phyloP scores from a whole-genome alignment of 805 yeast genomes.

The Metschnikowia bowlesiae region DNA sequence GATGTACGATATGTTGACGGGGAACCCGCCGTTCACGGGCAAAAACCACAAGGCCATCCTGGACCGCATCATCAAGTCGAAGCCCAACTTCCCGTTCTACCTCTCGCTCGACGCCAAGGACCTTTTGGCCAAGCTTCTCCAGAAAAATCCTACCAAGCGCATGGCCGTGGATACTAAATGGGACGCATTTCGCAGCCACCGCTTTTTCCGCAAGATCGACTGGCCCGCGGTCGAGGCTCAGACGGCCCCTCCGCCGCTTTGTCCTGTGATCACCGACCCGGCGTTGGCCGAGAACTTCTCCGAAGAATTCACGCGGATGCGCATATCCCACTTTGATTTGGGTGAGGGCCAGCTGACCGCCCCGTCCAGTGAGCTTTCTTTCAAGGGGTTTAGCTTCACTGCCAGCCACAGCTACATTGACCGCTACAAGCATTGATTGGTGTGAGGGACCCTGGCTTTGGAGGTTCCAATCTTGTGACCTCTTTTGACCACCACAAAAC shows the following conservation, averaged over 20 bases:
- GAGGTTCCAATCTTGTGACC: too few species aligned
- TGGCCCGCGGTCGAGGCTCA: conserved; percentile 33
- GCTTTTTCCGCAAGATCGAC: conserved; percentile 36
- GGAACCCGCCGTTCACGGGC: conserved; percentile 44
- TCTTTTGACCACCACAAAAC: too few species aligned
- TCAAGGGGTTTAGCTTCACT: conserved; percentile 43
- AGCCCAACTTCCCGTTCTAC: conserved; percentile 37
- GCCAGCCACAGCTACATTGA: conserved; percentile 39
- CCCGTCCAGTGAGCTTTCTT: conserved; percentile 12
- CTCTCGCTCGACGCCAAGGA: conserved; percentile 41
- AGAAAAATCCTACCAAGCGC: conserved; percentile 34
- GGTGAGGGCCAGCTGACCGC: conserved; percentile 10
- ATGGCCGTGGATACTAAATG: conserved; percentile 34
- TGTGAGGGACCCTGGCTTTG: not conserved
- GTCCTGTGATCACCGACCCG: conserved; percentile 42
- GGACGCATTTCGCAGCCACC: conserved; percentile 29
- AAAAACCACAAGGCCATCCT: conserved; percentile 35
- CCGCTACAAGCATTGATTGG: conserved; percentile 11
- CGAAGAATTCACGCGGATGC: conserved; percentile 39
- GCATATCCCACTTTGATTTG: conserved; percentile 17
- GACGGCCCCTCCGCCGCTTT: conserved; percentile 33
- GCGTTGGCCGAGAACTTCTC: conserved; percentile 43
- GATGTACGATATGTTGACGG: conserved; percentile 40
- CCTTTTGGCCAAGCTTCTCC: conserved; percentile 34
- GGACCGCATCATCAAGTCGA: conserved; percentile 36